Conservation (phyloP, 2,329 filamentous ascomycete genomes). For the Didymella glomerata region DNA sequence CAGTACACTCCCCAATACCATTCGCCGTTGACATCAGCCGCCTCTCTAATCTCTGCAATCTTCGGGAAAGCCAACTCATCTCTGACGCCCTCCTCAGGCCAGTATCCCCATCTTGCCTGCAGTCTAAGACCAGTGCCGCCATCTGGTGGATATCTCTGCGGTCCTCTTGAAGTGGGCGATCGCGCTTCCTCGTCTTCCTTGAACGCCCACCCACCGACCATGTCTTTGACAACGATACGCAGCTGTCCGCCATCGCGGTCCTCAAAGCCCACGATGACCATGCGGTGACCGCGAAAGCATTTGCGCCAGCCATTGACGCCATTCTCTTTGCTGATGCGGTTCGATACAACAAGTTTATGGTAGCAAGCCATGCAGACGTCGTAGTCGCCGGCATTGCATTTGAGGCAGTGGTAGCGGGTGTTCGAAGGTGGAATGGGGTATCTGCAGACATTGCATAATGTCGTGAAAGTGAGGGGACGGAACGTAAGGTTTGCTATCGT, state of each 20-base stretch:
- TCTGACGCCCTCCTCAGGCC: conserved; percentile 67
- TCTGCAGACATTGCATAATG: conserved; percentile 80
- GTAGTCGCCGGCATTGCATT: conserved; percentile 82
- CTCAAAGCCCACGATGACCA: conserved; percentile 81
- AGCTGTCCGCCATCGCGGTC: conserved; percentile 72
- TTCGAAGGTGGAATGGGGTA: conserved; percentile 74
- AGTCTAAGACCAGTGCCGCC: conserved; percentile 74
- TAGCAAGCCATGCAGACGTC: conserved; percentile 87
- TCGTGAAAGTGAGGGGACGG: conserved; percentile 74
- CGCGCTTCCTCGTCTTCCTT: conserved; percentile 62
- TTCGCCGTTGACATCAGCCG: conserved; percentile 87
- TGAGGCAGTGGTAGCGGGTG: conserved; percentile 80
- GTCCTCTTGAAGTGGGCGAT: conserved; percentile 15
- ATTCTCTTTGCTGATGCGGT: conserved; percentile 76
- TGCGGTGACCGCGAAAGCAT: conserved; percentile 81
- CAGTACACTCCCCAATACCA: conserved; percentile 92
- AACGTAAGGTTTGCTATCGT: conserved; percentile 58
- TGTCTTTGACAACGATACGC: conserved; percentile 72
- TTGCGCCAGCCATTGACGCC: conserved; percentile 83
- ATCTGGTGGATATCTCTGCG: conserved; percentile 71
- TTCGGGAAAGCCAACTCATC: conserved; percentile 88
- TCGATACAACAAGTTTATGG: conserved; percentile 67
- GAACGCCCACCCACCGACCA: conserved; percentile 79
- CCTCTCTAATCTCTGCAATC: conserved; percentile 82
- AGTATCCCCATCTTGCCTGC: conserved; percentile 79